phyloP scores from a whole-genome alignment of 148 eudicot species.

The Vaccinium myrtillus region DNA sequence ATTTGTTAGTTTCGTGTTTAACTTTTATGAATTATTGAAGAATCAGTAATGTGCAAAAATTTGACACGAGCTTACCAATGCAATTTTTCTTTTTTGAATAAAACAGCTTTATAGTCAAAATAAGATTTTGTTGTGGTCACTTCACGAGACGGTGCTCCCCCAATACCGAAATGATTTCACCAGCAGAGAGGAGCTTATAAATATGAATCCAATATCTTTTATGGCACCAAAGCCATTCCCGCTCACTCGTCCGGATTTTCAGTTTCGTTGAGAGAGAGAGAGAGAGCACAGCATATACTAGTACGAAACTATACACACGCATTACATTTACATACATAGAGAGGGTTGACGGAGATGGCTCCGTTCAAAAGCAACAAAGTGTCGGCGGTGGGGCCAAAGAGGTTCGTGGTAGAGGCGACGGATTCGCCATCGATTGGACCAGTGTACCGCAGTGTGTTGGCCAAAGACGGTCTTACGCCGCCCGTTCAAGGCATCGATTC shows the following conservation, averaged over 20 bases:
- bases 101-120: too few relatives aligned
- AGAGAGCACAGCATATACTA: too few relatives aligned
- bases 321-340: not conserved
- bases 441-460: conserved; percentile 69
- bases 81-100: too few relatives aligned
- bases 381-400: conserved; percentile 39
- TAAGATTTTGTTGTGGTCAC: too few relatives aligned
- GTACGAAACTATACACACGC: too few relatives aligned
- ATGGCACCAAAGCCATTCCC: not conserved
- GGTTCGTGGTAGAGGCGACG: conserved; percentile 46
- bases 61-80: too few relatives aligned
- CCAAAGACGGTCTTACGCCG: conserved; percentile 69
- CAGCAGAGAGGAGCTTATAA: not conserved
- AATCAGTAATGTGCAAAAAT: too few relatives aligned
- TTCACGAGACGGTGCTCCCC: too few relatives aligned
- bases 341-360: not conserved
- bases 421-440: conserved; percentile 78
- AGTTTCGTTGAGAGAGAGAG: not conserved
- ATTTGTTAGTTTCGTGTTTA: too few relatives aligned
- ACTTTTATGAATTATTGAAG: too few relatives aligned
- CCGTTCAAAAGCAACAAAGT: conserved; percentile 17
- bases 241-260: not conserved
- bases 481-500: conserved; percentile 60
- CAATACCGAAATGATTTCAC: too few relatives aligned
- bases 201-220: not conserved